Base-by-base conservation (phyloP, 2,329 filamentous ascomycete species). In the Pseudopyrenochaeta lycopersici region DNA sequence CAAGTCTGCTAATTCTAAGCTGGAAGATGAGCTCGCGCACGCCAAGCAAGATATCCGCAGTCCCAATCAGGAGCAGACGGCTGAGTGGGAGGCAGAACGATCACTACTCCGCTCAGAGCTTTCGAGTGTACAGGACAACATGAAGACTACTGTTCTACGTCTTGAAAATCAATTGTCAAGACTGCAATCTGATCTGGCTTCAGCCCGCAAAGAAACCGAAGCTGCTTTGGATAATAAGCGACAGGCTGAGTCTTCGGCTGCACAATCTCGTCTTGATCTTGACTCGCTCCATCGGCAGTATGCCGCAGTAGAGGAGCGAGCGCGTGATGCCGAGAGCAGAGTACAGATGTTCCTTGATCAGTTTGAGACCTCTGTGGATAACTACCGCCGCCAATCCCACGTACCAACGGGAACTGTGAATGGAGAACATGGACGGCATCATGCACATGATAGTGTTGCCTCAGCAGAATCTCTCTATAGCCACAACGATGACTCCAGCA, bases 341-440 rank as follows among this genome's bases (percentile, higher is more conserved):
- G 95, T 99, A 18, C 91, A 91, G 29, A 85, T 97, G 68, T 86
- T 99, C 44, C 87, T 99, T 11, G 92, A 98, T 74, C 94, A 98
- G 72, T 93, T 99, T 32, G 94, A 96, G 76, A 87, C 88, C 35
- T 96, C 92, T 3, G 95, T 99, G 14, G 93, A 95, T 77, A 96
- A 91, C 73, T 98, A 98, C 76, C 90, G 95, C 49, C 90, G 95
- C 35, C 92, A 87, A 65, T 85, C 85, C 4, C 81, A 85, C 60
- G 60, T 76, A 29, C 68, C 73, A 21, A 64, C 54, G 5, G 58
- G 54, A 7, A 58, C 72, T 76, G 46, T 70, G 20, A 76, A 73
- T 29, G 65, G 65, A 67, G 77, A 62, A 61, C 59, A 60, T 20
- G 46, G 47, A 27, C 66, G 72, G 46, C 68, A 75, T 66, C 85